Evolutionary conservation across 805 yeast genomes (phyloP), one percentile per base, ranked within the genome.

Genomic region (Pichia paraexigua): DNA sequence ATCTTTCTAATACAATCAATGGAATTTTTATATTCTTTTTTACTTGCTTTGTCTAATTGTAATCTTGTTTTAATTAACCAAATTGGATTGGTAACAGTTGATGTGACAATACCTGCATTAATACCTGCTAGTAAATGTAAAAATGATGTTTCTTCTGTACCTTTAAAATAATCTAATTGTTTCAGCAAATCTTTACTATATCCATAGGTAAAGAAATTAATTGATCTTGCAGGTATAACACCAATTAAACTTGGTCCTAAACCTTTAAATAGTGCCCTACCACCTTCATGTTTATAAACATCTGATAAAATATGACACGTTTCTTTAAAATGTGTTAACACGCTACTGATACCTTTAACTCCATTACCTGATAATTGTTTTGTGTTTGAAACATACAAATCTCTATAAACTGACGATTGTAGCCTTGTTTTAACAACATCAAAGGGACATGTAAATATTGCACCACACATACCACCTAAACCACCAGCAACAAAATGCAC

Each of bases 391-490:
- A 65, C 66, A 63, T 86, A 86, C 13, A 77, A 67, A 9, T 74
- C 70, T 56, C 77, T 78, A 60, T 85, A 91, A 8, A 85, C 87
- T 62, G 90, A 96, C 54, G 96, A 85, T 66, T 94, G 99, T 50
- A 94, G 71, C 62, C 99, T 77, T 0, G 99, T 94, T 64, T 94
- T 94, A 39, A 94, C 97, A 47, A 94, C 95, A 67, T 91, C 99
- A 55, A 94, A 79, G 1, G 99, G 99, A 60, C 96, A 85, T 0
- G 99, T 94, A 50, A 82, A 83, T 3, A 92, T 71, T 2, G 99
- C 96, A 25, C 99, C 99, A 30, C 92, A 87, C 97, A 94, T 94
- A 17, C 99, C 99, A 35, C 97, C 99, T 25, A 87, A 66, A 15
- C 96, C 95, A 47, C 94, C 95, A 13, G 95, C 91, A n/a, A 87